Evolutionary conservation across 768 basidiomycete species (phyloP).

Genomic region (Mycena galopus): DNA sequence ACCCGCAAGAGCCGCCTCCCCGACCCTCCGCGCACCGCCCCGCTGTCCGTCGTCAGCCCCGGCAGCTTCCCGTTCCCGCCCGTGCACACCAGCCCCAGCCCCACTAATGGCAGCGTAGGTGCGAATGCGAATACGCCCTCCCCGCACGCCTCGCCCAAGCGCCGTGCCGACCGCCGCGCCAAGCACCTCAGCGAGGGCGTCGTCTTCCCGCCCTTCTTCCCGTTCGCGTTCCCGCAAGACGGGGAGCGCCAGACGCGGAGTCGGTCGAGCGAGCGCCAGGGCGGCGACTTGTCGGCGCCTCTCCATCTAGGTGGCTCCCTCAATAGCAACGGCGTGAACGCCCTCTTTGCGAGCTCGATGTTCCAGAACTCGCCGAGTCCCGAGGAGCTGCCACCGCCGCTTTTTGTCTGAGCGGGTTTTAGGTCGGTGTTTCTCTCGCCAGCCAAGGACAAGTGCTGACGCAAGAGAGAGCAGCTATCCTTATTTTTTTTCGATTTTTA

Average conservation of each 20-base stretch:
- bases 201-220: slow-evolving; percentile 62
- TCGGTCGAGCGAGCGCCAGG: background rate
- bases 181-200: slow-evolving; percentile 72
- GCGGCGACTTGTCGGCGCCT: background rate
- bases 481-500: slow-evolving; percentile 29
- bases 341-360: slow-evolving; percentile 77
- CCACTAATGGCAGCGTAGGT: slow-evolving; percentile 22
- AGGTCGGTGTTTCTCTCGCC: slow-evolving; percentile 9
- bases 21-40: slow-evolving; percentile 65
- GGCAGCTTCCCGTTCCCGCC: slow-evolving; percentile 56
- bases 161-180: slow-evolving; percentile 52
- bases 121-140: slow-evolving; percentile 26
- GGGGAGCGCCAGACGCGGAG: background rate
- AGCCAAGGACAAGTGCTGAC: slow-evolving; percentile 7
- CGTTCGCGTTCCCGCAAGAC: slow-evolving; percentile 64
- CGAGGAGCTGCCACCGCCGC: slow-evolving; percentile 81
- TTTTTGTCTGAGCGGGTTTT: slow-evolving; percentile 59
- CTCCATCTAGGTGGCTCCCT: too few relatives aligned
- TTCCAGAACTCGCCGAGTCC: slow-evolving; percentile 92
- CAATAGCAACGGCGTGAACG: slow-evolving; percentile 1
- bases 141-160: slow-evolving; percentile 29
- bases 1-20: slow-evolving; percentile 42
- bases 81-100: background rate
- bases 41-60: slow-evolving; percentile 49
- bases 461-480: slow-evolving; percentile 42